Base-by-base conservation (phyloP, 495 filamentous ascomycete genomes). In the Penicillium steckii region DNA sequence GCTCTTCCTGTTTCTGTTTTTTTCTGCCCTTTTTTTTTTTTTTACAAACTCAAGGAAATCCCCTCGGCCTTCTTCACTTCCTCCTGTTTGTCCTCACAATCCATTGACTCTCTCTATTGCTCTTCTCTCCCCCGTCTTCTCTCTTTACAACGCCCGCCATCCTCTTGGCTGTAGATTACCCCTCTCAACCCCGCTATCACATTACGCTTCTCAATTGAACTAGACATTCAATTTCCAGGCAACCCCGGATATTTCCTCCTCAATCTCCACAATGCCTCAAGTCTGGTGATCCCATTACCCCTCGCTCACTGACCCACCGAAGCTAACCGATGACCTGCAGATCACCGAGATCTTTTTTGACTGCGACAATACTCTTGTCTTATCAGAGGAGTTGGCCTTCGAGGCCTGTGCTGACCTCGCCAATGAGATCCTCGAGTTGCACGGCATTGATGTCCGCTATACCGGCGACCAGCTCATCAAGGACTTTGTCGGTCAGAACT, bases 291-390 rank as follows among this genome's bases (percentile, higher is more conserved):
- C 18, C 27, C 10, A 22, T 38, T 27, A 22, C 10, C 13, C 22
- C 30, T 35, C 24, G 26, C 35, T 24, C 42, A 38, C 22, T 44
- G 50, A 61, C 50, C 26, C 30, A 53, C 46, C 50, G 38, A 50
- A n/a, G 21, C 52, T 62, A 48, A 66, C 61, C 53, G 49, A 55
- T 52, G 26, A 15, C 23, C 18, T 55, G 29, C 69, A 90, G 87
- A 85, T 86, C 72, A 88, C 85, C 29, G 80, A 88, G 66, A 76
- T 97, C 73, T 89, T 97, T 71, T 85, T 96, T 74, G 92, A 97
- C 76, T 97, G 92, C 78, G 92, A 97, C 84, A 97, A 97, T 80
- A 97, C 92, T 47, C 89, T 97, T 62, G 89, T 91, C 74, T 85
- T 95, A 63, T 95, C 90, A 52, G 92, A 97, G 75, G 83, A 82